Evolutionary conservation across 1,284 basidiomycete genomes (phyloP), one percentile per base, ranked within the genome.

Genomic region (Leccinum fallax): DNA sequence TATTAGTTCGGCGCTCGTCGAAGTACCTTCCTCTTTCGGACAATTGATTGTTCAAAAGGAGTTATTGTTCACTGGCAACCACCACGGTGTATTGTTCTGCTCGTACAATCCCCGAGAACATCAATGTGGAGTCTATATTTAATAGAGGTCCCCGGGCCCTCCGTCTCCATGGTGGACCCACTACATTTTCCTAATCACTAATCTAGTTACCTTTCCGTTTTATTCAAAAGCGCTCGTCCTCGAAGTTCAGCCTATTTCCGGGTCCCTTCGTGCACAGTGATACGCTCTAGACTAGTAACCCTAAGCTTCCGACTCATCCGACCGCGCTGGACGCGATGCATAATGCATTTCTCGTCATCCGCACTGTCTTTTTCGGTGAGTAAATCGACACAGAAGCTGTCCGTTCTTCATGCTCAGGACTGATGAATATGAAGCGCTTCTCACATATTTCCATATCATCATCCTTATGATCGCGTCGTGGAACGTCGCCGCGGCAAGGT

Each of bases 311-410:
- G 34, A 54, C 54, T 49, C 43, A 57, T 36, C 53, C 57, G 28
- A 56, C 48, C 38, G 26, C 24, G 36, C 51, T 49, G 32, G 57
- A 60, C 74, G 57, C 57, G 8, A 78, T 79, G 77, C 69, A 69
- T 57, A 80, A 73, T 60, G 72, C 73, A 5, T 79, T 90, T 71
- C 71, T 89, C 61, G 74, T 86, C 61, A 69, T 82, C 61, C 84
- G 88, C 55, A 80, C 83, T 51, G 79, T 86, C 52, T 73, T 84
- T 59, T 82, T 89, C 63, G 78, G 88, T 87, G 65, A 73, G 85
- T 67, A 0, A 24, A 43, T 38, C 6, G 53, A 7, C 59, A n/a
- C 16, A 19, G 57, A 34, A 8, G 8, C n/a, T 52, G 3, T 11
- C 26, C 24, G 6, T 30, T 26, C 16, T 1, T 36, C 4, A 11